Conservation (phyloP, 495 filamentous ascomycete genomes). For the Penicillium antarcticum region DNA sequence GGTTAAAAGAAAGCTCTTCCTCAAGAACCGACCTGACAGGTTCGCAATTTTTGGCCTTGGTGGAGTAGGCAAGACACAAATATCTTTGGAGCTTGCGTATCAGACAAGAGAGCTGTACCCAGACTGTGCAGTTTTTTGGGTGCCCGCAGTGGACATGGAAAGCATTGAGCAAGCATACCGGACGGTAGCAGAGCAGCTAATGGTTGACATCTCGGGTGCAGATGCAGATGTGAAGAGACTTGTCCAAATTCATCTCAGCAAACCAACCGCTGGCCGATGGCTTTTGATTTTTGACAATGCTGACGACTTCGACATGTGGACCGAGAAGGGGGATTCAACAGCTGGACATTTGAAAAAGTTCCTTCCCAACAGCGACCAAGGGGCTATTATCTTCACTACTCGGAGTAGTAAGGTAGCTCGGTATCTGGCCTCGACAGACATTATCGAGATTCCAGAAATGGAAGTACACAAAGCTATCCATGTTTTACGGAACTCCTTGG, state of each 20-base stretch:
- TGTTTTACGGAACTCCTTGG: slow-evolving; percentile 23
- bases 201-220: not conserved
- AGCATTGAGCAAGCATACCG: slow-evolving; percentile 45
- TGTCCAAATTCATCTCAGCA: slow-evolving; percentile 29
- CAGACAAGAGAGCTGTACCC: slow-evolving; percentile 29
- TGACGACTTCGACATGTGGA: slow-evolving; percentile 35
- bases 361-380: slow-evolving; percentile 26
- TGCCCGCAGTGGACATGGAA: slow-evolving; percentile 35
- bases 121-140: slow-evolving; percentile 50
- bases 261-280: slow-evolving; percentile 25
- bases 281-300: slow-evolving; percentile 42
- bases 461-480: slow-evolving; percentile 14
- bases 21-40: not conserved
- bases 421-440: slow-evolving; percentile 9
- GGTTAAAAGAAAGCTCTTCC: slow-evolving; percentile 10
- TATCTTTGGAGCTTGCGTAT: slow-evolving; percentile 47
- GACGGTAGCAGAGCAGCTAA: slow-evolving; percentile 31
- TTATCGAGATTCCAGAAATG: slow-evolving; percentile 27
- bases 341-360: slow-evolving; percentile 6
- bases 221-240: slow-evolving; percentile 8
- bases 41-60: slow-evolving; percentile 42
- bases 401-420: slow-evolving; percentile 27
- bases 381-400: slow-evolving; percentile 37
- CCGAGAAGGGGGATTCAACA: not conserved
- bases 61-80: slow-evolving; percentile 50